phyloP scores from a whole-genome alignment of 371 early-diverging fungal species.

The Mucor ambiguus region DNA sequence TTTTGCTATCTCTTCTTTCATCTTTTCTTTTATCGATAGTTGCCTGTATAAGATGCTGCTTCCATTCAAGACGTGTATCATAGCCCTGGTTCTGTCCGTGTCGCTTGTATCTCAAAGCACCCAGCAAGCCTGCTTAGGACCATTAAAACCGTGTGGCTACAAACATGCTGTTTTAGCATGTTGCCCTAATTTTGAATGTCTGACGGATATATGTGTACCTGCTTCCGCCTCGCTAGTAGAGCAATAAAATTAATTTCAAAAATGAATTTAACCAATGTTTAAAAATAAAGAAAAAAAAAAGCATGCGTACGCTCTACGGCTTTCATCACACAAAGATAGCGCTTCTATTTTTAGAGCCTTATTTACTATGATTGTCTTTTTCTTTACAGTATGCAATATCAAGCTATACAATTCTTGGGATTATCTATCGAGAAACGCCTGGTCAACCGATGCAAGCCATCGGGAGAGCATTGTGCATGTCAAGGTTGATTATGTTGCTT shows the following conservation, averaged over 20 bases:
- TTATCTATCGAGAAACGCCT: not conserved
- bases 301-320: too few species aligned
- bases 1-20: not conserved
- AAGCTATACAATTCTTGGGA: too few species aligned
- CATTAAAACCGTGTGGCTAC: not conserved
- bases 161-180: not conserved
- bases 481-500: not conserved
- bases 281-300: not conserved
- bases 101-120: not conserved
- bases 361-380: not conserved
- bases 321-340: not conserved
- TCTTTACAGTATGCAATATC: too few species aligned
- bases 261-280: not conserved
- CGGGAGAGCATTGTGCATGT: not conserved
- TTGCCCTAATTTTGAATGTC: not conserved
- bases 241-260: not conserved
- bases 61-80: not conserved
- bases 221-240: not conserved
- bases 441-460: not conserved
- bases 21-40: not conserved
- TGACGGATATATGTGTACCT: not conserved
- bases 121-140: not conserved
- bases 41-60: not conserved
- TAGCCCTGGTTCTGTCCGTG: not conserved
- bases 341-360: not conserved